Base-by-base conservation (phyloP, 805 yeast genomes). In the Monosporozyma solicola region DNA sequence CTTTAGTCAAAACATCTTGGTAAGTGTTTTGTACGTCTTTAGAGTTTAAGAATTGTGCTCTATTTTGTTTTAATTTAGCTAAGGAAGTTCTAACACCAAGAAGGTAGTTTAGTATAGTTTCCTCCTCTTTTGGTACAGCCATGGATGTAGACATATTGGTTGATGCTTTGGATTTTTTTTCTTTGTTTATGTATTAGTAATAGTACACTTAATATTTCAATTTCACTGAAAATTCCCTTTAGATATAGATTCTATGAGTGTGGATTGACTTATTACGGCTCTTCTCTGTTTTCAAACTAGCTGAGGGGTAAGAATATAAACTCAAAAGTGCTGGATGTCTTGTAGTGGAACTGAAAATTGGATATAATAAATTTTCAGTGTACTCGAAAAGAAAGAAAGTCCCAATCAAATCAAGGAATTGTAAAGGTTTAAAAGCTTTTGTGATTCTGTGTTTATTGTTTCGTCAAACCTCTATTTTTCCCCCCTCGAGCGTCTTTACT, bases 1-100 rank as follows among this genome's bases (percentile, higher is more conserved):
- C 77, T 45, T 76, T 68, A 15, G 71, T 65, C 52, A 86, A 71
- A 45, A 85, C 87, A 39, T 73, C 66, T 53, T 79, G 80, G 59
- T 87, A 87, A 24, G 80, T 75, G 10, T 68, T 61, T 57, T 77
- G 75, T n/a, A 87, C 83, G 59, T 83, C 89, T 58, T 80, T 78
- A 22, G 90, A 83, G 64, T 80, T 81, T 61, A 86, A 74, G 59
- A 77, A 86, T 54, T 80, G 82, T 33, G 75, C 68, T 53, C 90
- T 76, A 67, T 85, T 85, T 64, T 80, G 81, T 62, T 85, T 87
- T 59, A 79, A 64, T 9, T 65, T 61, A 0, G 80, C 71, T 13
- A 81, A 65, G 8, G 64, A 58, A 39, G 69, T 68, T 57, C 84
- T 73, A 35, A 76, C 73, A 16, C 63, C 70, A 2, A 74, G 60